phyloP scores from a whole-genome alignment of 306 rosid genomes.

The Vicia faba region DNA sequence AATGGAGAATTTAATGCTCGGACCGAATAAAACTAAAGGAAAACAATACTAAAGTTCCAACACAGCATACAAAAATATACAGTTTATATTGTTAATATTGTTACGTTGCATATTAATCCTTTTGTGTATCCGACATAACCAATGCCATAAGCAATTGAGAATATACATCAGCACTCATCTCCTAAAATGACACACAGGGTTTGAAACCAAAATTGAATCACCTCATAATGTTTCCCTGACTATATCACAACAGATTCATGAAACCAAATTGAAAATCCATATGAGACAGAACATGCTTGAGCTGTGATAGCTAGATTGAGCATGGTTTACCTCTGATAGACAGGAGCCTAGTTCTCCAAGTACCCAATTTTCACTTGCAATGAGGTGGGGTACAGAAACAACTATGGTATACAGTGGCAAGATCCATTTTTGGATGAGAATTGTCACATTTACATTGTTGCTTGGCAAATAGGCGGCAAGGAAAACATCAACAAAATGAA shows the following conservation, averaged over 20 bases:
- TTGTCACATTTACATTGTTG: constrained; percentile 20
- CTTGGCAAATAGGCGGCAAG: constrained; percentile 18
- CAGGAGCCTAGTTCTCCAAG: no score
- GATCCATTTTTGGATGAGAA: constrained; percentile 60
- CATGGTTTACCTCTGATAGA: constrained; percentile 69
- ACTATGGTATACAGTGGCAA: constrained; percentile 63
- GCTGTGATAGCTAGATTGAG: constrained; percentile 37
- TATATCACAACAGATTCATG: constrained; percentile 8
- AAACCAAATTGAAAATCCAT: constrained; percentile 25
- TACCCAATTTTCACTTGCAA: constrained; percentile 91
- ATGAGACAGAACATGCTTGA: constrained; percentile 28
- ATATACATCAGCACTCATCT: constrained; percentile 72
- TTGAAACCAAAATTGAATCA: constrained; percentile 25
- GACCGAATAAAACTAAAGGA: no score
- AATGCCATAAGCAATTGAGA: constrained; percentile 74
- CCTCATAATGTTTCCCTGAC: constrained; percentile 3
- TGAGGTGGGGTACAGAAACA: constrained; percentile 57
- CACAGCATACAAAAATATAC: no score
- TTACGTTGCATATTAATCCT: no score
- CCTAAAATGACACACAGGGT: constrained; percentile 53
- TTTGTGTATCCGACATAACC: constrained; percentile 62
- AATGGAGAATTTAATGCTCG: no score
- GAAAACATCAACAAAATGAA: constrained; percentile 16
- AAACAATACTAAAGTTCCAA: no score
- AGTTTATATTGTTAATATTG: no score